These are phyloP conservation scores for Aspergillus clavatus DNA, from an alignment of 2,329 filamentous ascomycete species.

Conservation along the genomic window DNA sequence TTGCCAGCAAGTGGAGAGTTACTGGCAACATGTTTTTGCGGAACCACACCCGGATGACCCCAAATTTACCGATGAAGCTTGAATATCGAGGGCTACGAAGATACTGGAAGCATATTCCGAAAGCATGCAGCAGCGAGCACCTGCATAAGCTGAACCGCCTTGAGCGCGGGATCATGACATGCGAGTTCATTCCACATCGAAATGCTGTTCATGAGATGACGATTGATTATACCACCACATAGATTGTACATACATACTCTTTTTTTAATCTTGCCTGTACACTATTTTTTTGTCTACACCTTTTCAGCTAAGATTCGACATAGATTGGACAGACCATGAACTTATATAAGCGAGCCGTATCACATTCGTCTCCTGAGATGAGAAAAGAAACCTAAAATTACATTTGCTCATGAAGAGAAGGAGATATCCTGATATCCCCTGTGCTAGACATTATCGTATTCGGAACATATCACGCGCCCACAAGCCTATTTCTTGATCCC, in stretches of 20 bases:
- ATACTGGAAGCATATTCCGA: too few relatives aligned
- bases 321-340: background rate
- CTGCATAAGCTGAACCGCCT: too few relatives aligned
- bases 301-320: background rate
- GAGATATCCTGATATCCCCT: slow-evolving; percentile 6
- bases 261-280: slow-evolving; percentile 1
- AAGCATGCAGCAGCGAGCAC: too few relatives aligned
- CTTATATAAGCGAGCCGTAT: background rate
- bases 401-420: background rate
- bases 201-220: slow-evolving; percentile 9
- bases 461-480: background rate
- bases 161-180: too few relatives aligned
- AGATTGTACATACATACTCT: slow-evolving; percentile 7
- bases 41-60: slow-evolving; percentile 30
- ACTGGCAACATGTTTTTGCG: slow-evolving; percentile 34
- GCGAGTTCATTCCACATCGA: too few relatives aligned
- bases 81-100: slow-evolving; percentile 1
- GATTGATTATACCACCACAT: slow-evolving; percentile 3
- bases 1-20: slow-evolving; percentile 28
- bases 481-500: slow-evolving; percentile 31
- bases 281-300: background rate
- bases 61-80: slow-evolving; percentile 24
- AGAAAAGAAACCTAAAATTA: background rate
- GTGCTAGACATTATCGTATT: background rate
- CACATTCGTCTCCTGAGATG: background rate